Percentiles rank a stretch among this genome's conserved stretches.
Evolutionary conservation across 495 filamentous ascomycete genomes (phyloP).

Genomic region (Penicillium dipodomyicola): DNA sequence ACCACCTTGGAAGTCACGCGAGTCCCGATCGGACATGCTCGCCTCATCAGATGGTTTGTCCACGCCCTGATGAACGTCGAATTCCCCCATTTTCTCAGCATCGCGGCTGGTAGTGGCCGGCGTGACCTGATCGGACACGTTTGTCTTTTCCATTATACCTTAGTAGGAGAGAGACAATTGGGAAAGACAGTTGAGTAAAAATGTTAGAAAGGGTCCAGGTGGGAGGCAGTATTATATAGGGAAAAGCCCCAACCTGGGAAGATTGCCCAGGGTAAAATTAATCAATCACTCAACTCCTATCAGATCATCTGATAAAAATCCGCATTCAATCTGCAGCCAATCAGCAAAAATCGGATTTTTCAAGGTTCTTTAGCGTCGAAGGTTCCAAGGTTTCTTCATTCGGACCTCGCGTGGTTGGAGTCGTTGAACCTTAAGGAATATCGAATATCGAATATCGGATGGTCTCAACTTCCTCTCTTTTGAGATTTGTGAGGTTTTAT

Average conservation of each 20-base stretch:
- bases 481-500: no score
- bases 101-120: not conserved
- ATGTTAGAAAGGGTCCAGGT: not conserved
- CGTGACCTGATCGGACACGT: not conserved
- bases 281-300: conserved; percentile 7
- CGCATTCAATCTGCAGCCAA: not conserved
- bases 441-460: no score
- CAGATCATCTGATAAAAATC: conserved; percentile 19
- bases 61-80: not conserved
- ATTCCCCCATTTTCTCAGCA: conserved; percentile 1
- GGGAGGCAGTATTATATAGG: not conserved
- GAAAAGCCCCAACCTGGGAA: not conserved
- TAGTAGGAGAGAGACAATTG: not conserved
- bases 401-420: not conserved
- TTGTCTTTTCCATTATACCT: conserved; percentile 4
- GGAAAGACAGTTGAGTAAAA: not conserved
- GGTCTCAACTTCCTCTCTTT: not conserved
- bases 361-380: not conserved
- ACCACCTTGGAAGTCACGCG: conserved; percentile 5
- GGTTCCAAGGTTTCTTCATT: not conserved
- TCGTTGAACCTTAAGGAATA: no score
- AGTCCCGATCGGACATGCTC: conserved; percentile 4
- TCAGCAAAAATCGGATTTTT: not conserved
- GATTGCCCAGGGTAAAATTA: not conserved
- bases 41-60: not conserved